A percentile compares a stretch with the other conserved stretches of the same genome.
phyloP scores from a whole-genome alignment of 75 land plant genomes.

The Picea glauca region DNA sequence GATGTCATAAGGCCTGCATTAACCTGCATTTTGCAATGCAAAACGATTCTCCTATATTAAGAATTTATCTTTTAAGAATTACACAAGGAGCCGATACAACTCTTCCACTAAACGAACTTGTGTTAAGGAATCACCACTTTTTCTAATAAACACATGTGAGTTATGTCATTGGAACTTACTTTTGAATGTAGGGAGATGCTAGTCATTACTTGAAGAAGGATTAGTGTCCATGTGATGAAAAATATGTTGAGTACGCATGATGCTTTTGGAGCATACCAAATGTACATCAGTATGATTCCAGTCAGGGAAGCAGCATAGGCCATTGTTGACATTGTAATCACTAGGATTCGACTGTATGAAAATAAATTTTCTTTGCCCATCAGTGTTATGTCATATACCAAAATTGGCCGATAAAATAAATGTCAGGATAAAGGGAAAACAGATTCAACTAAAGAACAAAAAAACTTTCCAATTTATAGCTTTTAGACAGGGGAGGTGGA shows the following conservation, averaged over 20 bases:
- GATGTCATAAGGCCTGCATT: conserved; percentile 84
- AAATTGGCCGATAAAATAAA: neutral
- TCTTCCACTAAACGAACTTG: neutral
- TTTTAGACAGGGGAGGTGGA: too few species aligned
- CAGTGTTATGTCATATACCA: neutral
- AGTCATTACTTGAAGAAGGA: conserved; percentile 67
- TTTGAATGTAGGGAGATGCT: conserved; percentile 77
- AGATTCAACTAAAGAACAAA: neutral
- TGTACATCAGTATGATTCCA: conserved; percentile 82
- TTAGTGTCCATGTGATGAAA: conserved; percentile 79
- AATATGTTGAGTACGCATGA: conserved; percentile 84
- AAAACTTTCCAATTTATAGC: too few species aligned
- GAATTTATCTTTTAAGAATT: neutral
- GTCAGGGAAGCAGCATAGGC: conserved; percentile 46
- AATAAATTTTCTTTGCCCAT: neutral
- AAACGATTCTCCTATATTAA: neutral
- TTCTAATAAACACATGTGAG: neutral
- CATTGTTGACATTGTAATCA: conserved; percentile 38
- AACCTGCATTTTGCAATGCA: conserved; percentile 37
- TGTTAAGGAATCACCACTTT: neutral
- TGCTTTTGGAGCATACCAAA: conserved; percentile 67
- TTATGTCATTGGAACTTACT: conserved; percentile 33
- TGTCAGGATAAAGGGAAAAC: neutral
- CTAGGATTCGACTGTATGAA: conserved; percentile 65
- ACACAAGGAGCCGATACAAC: neutral